Percentiles rank a stretch among this genome's conserved stretches.
These are phyloP conservation scores for Grigorovia transvaalensis DNA, from an alignment of 805 yeast species.

Conservation along the genomic window DNA sequence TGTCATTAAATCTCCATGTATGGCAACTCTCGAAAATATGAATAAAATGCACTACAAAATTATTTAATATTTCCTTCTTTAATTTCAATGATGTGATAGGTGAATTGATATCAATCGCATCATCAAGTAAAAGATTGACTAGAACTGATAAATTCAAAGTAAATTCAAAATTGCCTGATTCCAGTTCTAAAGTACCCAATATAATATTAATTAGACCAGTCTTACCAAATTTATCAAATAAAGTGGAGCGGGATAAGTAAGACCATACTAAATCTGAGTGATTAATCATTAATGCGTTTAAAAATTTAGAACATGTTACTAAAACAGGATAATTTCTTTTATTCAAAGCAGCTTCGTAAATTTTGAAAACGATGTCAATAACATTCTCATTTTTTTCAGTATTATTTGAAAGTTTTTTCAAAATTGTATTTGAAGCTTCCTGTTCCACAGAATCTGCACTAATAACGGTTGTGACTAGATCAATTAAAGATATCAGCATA, in stretches of 20 bases:
- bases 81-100: constrained; percentile 31
- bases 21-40: constrained; percentile 64
- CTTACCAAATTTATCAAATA: constrained; percentile 50
- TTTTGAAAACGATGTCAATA: constrained; percentile 48
- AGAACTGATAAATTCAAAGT: constrained; percentile 52
- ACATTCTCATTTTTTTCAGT: constrained; percentile 46
- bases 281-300: constrained; percentile 38
- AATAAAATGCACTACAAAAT: constrained; percentile 46
- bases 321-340: constrained; percentile 40
- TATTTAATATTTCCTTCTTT: constrained; percentile 46
- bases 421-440: constrained; percentile 28
- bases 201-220: constrained; percentile 55
- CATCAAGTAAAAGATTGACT: constrained; percentile 41
- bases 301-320: constrained; percentile 38
- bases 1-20: constrained; percentile 53
- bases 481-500: constrained; percentile 37
- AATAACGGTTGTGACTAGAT: constrained; percentile 40
- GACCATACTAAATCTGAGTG: constrained; percentile 71
- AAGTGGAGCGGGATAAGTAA: constrained; percentile 53
- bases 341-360: constrained; percentile 61
- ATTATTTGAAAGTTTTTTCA: constrained; percentile 28
- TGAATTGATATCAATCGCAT: constrained; percentile 24
- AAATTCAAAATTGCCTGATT: constrained; percentile 54
- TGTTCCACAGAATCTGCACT: constrained; percentile 27
- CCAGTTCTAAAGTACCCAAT: constrained; percentile 63